Conservation (phyloP, 2,329 filamentous ascomycete species). For the Bretziella fagacearum region DNA sequence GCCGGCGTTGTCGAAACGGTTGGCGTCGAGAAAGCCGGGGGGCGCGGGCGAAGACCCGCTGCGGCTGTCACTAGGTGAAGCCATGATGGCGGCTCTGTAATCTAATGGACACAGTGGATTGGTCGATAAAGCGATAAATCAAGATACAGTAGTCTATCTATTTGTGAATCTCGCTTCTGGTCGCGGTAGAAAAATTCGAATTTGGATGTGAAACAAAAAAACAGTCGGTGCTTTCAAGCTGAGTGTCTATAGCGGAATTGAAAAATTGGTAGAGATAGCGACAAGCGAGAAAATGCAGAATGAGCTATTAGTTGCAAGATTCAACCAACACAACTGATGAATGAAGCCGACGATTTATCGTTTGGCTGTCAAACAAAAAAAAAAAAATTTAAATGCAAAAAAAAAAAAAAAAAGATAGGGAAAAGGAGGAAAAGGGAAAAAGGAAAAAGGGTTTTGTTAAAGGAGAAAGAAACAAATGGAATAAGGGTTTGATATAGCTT, state of each 20-base stretch:
- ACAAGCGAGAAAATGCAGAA: not conserved
- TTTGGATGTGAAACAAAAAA: not conserved
- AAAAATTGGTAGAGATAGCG: not conserved
- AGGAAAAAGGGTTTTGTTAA: not conserved
- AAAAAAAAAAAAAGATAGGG: conserved; percentile 1
- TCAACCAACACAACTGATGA: no score
- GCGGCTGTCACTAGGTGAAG: conserved; percentile 8
- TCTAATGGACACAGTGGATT: not conserved
- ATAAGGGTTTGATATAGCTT: no score
- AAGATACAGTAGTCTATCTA: no score
- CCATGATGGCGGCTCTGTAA: conserved; percentile 8
- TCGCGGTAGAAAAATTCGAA: not conserved
- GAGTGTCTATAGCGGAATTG: not conserved
- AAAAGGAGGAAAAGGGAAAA: not conserved
- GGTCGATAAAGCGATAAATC: not conserved
- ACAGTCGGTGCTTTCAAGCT: not conserved
- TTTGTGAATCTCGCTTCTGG: no score
- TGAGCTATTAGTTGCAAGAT: no score
- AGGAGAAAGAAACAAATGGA: not conserved
- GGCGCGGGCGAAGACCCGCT: conserved; percentile 7
- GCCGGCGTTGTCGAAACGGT: conserved; percentile 3
- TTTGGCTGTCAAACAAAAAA: conserved; percentile 4
- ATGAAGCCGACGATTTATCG: not conserved
- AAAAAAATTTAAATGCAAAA: conserved; percentile 1
- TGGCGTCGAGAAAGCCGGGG: not conserved